Base-by-base conservation (phyloP, 441 rosid genomes). In the Monsonia emarginata region DNA sequence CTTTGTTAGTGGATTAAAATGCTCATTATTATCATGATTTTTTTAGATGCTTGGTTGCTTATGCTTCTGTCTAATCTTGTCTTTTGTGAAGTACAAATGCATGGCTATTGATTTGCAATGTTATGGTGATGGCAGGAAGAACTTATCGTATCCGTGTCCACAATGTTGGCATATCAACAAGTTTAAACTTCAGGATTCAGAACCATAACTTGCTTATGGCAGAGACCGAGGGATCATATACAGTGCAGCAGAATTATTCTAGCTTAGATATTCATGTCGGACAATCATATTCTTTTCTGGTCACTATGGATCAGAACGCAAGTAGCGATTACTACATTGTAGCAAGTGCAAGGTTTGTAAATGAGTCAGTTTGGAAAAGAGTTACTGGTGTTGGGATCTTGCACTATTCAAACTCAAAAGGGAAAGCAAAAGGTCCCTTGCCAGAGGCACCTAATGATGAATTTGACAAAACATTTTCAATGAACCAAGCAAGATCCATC, bases 221-320 rank as follows among this genome's bases (percentile, higher is more conserved):
- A 13, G 99, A 94, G 83, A 90, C 86, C 0, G 99, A 94, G 75
- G 99, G 99, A 22, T 86, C 94, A 0, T 96, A 94, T 44, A 86
- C 95, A n/a, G 81, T 91, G 24, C 99, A 94, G 69, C 80, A 79
- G 5, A 71, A 86, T 38, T 91, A 80, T 72, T 82, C 91, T 1
- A 86, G 89, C 1, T 81, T 94, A 5, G 99, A 94, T 38, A 76
- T 94, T 72, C 99, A 94, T 56, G 83, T 88, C 6, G 99, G 99
- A 14, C 97, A 91, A 76, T 88, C 96, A 5, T 81, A 76, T 71
- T 89, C 99, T 0, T 88, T 91, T 58, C 82, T 94, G 4, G 63
- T 94, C 24, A 89, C 97, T 3, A 93, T 95, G 25, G 96, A 94
- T 67, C 96, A 94, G 64, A 83, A 95, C 32, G 78, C 85, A 11